Evolutionary conservation across 2,329 filamentous ascomycete species (phyloP).

Genomic region (Setomelanomma holmii): DNA sequence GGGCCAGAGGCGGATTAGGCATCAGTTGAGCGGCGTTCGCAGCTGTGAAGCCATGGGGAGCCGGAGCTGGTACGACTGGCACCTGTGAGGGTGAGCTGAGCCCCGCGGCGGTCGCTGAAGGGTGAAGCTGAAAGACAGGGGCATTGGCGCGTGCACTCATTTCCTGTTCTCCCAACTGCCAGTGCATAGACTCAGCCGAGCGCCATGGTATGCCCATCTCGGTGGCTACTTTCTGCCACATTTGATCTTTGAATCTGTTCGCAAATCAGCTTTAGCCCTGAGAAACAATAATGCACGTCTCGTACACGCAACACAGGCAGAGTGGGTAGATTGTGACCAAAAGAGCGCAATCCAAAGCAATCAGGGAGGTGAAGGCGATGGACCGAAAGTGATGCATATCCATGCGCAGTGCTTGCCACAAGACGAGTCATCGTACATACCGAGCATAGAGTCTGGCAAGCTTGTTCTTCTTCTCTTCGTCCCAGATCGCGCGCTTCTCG

Average conservation of each 20-base stretch:
- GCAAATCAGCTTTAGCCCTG: slow-evolving; percentile 28
- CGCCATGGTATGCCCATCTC: slow-evolving; percentile 96
- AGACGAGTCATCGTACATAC: slow-evolving; percentile 57
- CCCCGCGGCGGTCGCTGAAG: slow-evolving; percentile 43
- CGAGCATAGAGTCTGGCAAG: slow-evolving; percentile 93
- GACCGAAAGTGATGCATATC: slow-evolving; percentile 13
- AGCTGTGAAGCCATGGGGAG: slow-evolving; percentile 46
- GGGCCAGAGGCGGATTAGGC: slow-evolving; percentile 31
- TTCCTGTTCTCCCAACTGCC: slow-evolving; percentile 90
- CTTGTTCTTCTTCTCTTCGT: slow-evolving; percentile 97
- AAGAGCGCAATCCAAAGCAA: slow-evolving; percentile 19
- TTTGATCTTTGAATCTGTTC: slow-evolving; percentile 89
- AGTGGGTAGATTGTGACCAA: no score
- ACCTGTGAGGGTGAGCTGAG: slow-evolving; percentile 40
- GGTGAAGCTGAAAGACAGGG: slow-evolving; percentile 73
- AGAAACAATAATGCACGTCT: not conserved
- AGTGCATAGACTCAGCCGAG: slow-evolving; percentile 97
- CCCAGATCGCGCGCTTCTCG: slow-evolving; percentile 91
- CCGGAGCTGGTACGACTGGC: slow-evolving; percentile 31
- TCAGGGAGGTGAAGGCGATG: slow-evolving; percentile 1
- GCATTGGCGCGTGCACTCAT: slow-evolving; percentile 94
- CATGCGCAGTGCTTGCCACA: slow-evolving; percentile 3
- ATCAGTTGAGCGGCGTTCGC: slow-evolving; percentile 49
- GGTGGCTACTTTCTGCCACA: slow-evolving; percentile 96
- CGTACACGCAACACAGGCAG: slow-evolving; percentile 5